phyloP scores from a whole-genome alignment of 345 rosid genomes.

The Cardamine occulta region DNA sequence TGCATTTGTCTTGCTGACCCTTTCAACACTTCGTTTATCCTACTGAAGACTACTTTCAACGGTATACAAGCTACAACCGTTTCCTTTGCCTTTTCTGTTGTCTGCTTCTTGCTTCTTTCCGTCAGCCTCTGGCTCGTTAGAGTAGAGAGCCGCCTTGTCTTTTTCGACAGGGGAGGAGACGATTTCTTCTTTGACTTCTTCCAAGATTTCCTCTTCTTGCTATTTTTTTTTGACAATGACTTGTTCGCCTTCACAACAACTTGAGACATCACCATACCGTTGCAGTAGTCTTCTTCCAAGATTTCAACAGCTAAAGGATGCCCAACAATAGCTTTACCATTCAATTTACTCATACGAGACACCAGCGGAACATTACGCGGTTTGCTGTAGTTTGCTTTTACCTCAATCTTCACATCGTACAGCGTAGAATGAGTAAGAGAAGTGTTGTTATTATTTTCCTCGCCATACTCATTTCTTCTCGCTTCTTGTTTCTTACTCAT shows the following conservation, averaged over 20 bases:
- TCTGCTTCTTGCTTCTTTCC: conserved; percentile 50
- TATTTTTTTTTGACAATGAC: conserved; percentile 43
- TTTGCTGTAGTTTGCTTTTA: conserved; percentile 63
- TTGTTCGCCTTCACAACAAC: conserved; percentile 39
- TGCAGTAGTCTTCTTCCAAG: conserved; percentile 49
- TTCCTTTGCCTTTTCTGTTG: conserved; percentile 59
- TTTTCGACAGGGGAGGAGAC: conserved; percentile 52
- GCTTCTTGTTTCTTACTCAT: conserved; percentile 63
- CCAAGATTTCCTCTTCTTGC: conserved; percentile 43
- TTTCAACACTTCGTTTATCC: conserved; percentile 84
- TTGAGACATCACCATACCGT: conserved; percentile 33
- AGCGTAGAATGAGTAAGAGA: conserved; percentile 37
- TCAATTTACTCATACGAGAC: conserved; percentile 82
- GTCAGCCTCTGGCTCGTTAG: conserved; percentile 59
- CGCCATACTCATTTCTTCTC: conserved; percentile 53
- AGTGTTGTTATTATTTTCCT: conserved; percentile 49
- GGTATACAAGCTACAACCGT: conserved; percentile 85
- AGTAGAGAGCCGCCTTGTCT: conserved; percentile 82
- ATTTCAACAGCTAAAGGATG: conserved; percentile 73
- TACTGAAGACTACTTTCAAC: conserved; percentile 84
- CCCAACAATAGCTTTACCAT: conserved; percentile 84
- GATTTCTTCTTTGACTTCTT: conserved; percentile 57
- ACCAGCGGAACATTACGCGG: conserved; percentile 82
- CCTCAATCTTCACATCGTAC: conserved; percentile 75
- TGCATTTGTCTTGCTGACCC: conserved; percentile 59